Base-by-base conservation (phyloP, 2,329 filamentous ascomycete genomes). In the Fusarium cicatricum region DNA sequence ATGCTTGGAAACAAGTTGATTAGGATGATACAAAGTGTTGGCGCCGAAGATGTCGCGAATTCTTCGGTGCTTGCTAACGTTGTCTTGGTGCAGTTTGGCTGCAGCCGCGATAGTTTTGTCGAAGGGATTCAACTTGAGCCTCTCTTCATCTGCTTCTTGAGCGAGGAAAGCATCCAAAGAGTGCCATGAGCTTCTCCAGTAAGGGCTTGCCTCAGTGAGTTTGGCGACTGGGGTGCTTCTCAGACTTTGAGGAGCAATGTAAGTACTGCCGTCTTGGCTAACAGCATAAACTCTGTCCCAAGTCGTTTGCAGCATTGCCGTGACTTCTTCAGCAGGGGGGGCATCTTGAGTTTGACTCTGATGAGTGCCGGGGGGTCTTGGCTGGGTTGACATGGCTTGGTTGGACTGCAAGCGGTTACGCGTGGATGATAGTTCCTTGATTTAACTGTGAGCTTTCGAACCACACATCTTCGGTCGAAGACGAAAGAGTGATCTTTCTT, bases 11-110 rank as follows among this genome's bases (percentile, higher is more conserved):
- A 75, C 64, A 0, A 77, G 48, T 34, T 77, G 75, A 36, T 78
- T 78, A 0, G 75, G 75, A 36, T 77, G 76, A 11, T 74, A 71
- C 0, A 34, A 33, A 3, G 65, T 62, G 1, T 58, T 44, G 0
- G 52, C 45, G 0, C 72, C 70, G 42, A 77, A 78, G 3, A 75
- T 70, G 17, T 75, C 65, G 4, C 70, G 60, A 17, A 75, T 74
- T 31, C 73, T 74, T 4, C 62, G 60, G 15, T 72, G 71, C 37
- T 72, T 75, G 32, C 66, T 70, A 16, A 73, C 69, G 7, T 72
- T 75, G 38, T 75, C 70, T 10, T 57, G 51, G 31, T 70, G 69
- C 0, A 64, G 37, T 42, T 74, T 73, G 26, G 55, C 26, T 4
- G 40, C 48, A 4, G 53, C 47, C 3, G 38, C 37, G 17, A 65